Conservation (phyloP, 495 filamentous ascomycete species). For the Penicillium egyptiacum region DNA sequence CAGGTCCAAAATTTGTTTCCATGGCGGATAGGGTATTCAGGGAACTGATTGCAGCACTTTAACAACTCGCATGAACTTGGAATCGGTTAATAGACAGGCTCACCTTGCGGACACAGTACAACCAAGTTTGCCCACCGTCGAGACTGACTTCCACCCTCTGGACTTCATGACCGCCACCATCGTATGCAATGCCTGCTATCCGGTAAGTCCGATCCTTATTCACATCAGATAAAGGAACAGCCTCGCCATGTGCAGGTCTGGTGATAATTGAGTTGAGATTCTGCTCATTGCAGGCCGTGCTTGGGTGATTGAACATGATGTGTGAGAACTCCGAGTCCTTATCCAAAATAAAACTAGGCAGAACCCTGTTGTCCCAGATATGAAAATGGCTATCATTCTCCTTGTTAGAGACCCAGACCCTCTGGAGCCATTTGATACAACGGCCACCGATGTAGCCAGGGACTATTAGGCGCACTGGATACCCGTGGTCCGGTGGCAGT, state of each 20-base stretch:
- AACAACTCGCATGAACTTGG: too few species aligned
- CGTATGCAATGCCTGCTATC: not conserved
- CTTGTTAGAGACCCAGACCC: not conserved
- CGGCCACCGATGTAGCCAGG: not conserved
- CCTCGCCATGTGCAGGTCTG: not conserved
- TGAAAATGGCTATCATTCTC: not conserved
- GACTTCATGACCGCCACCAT: too few species aligned
- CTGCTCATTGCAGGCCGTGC: not conserved
- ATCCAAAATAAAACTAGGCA: not conserved
- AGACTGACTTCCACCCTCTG: too few species aligned
- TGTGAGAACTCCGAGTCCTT: not conserved
- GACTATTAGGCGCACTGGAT: not conserved
- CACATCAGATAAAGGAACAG: not conserved
- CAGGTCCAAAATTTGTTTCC: too few species aligned
- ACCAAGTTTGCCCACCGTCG: too few species aligned
- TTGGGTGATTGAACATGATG: not conserved
- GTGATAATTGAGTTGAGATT: not conserved
- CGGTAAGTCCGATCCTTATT: not conserved
- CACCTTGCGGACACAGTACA: too few species aligned
- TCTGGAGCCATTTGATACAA: not conserved
- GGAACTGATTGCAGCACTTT: too few species aligned
- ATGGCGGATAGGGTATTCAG: too few species aligned
- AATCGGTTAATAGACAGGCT: too few species aligned
- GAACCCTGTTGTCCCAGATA: not conserved
- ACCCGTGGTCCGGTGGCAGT: not conserved